These are phyloP conservation scores for Quercus dentata DNA, from an alignment of 306 rosid genomes.

Conservation along the genomic window DNA sequence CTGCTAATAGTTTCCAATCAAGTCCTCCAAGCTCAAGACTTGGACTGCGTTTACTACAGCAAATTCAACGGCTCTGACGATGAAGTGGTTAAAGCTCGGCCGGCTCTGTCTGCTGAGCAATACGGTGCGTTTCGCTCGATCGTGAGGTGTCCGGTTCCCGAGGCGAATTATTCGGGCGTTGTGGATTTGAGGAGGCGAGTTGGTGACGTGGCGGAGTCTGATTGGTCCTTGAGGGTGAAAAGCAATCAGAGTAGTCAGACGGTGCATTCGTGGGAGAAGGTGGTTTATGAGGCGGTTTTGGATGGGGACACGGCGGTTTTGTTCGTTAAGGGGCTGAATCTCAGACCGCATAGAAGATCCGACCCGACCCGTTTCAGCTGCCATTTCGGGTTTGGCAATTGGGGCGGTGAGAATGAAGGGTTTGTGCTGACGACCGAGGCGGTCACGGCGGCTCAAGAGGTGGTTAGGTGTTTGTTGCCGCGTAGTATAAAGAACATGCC, in stretches of 20 bases:
- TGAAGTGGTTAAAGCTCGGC: slow-evolving; percentile 29
- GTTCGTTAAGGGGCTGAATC: slow-evolving; percentile 85
- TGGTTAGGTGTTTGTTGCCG: slow-evolving; percentile 78
- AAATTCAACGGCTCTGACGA: neutral
- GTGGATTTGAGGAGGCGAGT: slow-evolving; percentile 43
- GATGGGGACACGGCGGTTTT: slow-evolving; percentile 72
- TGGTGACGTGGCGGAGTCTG: slow-evolving; percentile 32
- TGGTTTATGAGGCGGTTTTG: slow-evolving; percentile 74
- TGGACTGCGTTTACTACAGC: slow-evolving; percentile 62
- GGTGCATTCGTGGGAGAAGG: slow-evolving; percentile 53
- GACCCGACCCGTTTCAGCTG: slow-evolving; percentile 67
- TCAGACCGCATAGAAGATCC: slow-evolving; percentile 72
- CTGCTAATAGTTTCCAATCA: slow-evolving; percentile 38
- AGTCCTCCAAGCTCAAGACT: slow-evolving; percentile 1
- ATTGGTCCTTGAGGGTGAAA: slow-evolving; percentile 6
- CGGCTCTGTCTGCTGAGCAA: slow-evolving; percentile 50
- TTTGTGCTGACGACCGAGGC: slow-evolving; percentile 47
- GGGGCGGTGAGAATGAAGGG: slow-evolving; percentile 23
- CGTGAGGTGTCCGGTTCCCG: slow-evolving; percentile 67
- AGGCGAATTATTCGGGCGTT: slow-evolving; percentile 32
- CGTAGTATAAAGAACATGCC: slow-evolving; percentile 36
- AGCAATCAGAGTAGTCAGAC: slow-evolving; percentile 24
- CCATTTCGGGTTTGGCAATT: slow-evolving; percentile 51
- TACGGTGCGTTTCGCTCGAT: slow-evolving; percentile 66
- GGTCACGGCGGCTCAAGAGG: slow-evolving; percentile 78